Conservation (phyloP, 2,329 filamentous ascomycete genomes). For the Diaporthe citriasiana region DNA sequence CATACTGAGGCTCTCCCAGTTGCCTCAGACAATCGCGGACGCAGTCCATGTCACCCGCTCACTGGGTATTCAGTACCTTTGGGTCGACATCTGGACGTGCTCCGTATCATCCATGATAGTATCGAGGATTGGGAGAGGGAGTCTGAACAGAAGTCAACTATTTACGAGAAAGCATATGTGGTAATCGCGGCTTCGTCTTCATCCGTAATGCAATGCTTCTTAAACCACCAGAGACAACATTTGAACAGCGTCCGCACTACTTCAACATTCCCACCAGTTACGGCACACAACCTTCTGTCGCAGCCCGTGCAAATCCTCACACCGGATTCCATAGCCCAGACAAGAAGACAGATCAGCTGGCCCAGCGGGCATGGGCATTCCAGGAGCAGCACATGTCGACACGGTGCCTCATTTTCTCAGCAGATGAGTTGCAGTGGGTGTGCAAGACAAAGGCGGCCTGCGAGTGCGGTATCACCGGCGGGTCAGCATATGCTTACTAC, state of each 20-base stretch:
- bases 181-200: background rate
- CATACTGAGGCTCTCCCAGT: background rate
- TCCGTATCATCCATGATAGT: background rate
- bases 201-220: background rate
- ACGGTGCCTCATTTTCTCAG: background rate
- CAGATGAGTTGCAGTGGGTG: background rate
- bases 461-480: background rate
- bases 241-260: background rate
- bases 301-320: background rate
- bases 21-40: background rate
- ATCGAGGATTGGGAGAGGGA: background rate
- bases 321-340: background rate
- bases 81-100: constrained; percentile 2
- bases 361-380: background rate
- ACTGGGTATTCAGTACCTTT: background rate
- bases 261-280: background rate
- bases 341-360: background rate
- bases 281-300: background rate
- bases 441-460: background rate
- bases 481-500: background rate
- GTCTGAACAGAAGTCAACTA: background rate
- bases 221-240: background rate
- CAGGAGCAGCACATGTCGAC: background rate
- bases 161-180: background rate
- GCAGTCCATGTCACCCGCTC: background rate